Conservation (phyloP, 371 early-diverging fungal species). For the Mortierella polycephala region DNA sequence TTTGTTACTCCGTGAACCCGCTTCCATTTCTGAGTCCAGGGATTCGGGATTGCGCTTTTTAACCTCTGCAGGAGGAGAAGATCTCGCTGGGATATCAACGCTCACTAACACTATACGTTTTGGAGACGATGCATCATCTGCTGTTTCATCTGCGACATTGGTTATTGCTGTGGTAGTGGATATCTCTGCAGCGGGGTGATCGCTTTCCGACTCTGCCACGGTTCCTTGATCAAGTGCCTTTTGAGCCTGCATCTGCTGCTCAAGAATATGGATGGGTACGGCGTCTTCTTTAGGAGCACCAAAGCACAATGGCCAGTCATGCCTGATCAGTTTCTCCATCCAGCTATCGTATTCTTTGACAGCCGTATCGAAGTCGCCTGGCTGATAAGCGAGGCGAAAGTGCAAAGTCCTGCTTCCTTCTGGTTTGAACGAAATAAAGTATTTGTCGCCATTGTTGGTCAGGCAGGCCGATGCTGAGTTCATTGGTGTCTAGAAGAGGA, state of each 20-base stretch:
- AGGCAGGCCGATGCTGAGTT: conserved; percentile 85
- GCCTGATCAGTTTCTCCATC: conserved; percentile 72
- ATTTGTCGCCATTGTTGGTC: conserved; percentile 83
- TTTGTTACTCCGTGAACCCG: conserved; percentile 17
- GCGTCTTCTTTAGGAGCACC: conserved; percentile 56
- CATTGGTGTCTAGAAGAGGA: conserved; percentile 73
- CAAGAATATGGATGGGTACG: conserved; percentile 32
- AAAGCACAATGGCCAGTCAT: conserved; percentile 89
- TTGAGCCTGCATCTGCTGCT: conserved; percentile 23
- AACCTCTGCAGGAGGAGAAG: conserved; percentile 5
- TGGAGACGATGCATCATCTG: neutral
- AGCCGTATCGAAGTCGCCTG: conserved; percentile 79
- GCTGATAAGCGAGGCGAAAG: conserved; percentile 81
- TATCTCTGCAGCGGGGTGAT: neutral
- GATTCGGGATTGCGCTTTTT: conserved; percentile 32
- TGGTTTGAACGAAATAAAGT: conserved; percentile 79
- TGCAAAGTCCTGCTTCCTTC: conserved; percentile 75
- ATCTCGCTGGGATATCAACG: neutral
- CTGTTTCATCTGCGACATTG: neutral
- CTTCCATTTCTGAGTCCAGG: neutral
- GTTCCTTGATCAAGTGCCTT: conserved; percentile 5
- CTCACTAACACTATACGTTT: neutral
- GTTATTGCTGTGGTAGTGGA: neutral
- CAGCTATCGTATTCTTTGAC: conserved; percentile 77
- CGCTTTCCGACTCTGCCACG: neutral